A percentile compares a stretch with the other conserved stretches of the same genome.
Evolutionary conservation across 2,329 filamentous ascomycete genomes (phyloP).

Genomic region (Fusarium coffeatum): DNA sequence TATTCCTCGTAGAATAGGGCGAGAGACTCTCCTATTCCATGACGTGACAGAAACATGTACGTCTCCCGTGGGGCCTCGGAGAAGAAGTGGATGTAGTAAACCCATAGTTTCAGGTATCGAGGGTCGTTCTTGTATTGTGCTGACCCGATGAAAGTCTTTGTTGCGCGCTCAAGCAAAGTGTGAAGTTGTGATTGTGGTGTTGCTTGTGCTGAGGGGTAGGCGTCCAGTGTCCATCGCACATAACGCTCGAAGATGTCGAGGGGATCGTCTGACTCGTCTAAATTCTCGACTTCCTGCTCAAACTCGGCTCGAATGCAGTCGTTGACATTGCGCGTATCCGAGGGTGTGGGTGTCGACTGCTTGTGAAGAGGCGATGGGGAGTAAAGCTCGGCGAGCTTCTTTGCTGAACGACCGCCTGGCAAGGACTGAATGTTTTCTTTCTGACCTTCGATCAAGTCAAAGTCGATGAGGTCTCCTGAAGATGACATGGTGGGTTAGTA

Average conservation of each 20-base stretch:
- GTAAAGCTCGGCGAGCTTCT: constrained; percentile 86
- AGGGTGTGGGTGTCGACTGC: constrained; percentile 72
- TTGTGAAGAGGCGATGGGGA: constrained; percentile 72
- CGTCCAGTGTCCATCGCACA: constrained; percentile 94
- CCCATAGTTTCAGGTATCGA: constrained; percentile 91
- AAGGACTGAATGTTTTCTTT: constrained; percentile 98
- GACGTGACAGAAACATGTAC: constrained; percentile 89
- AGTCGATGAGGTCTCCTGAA: constrained; percentile 71
- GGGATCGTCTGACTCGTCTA: constrained; percentile 91
- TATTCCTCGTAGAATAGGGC: constrained; percentile 98
- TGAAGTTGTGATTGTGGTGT: constrained; percentile 92
- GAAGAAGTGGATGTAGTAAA: constrained; percentile 93
- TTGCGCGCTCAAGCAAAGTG: constrained; percentile 89
- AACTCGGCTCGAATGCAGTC: constrained; percentile 84
- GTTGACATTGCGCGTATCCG: constrained; percentile 80
- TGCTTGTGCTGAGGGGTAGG: constrained; percentile 93
- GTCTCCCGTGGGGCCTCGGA: constrained; percentile 93
- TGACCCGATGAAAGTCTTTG: constrained; percentile 87
- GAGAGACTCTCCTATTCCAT: constrained; percentile 85
- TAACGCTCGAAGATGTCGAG: constrained; percentile 97
- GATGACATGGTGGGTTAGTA: constrained; percentile 58
- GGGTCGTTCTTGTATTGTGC: constrained; percentile 95
- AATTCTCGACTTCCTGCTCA: constrained; percentile 81
- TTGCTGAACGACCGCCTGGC: constrained; percentile 87
- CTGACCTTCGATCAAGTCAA: constrained; percentile 93